phyloP scores from a whole-genome alignment of 306 rosid genomes.

The Lagenaria siceraria region DNA sequence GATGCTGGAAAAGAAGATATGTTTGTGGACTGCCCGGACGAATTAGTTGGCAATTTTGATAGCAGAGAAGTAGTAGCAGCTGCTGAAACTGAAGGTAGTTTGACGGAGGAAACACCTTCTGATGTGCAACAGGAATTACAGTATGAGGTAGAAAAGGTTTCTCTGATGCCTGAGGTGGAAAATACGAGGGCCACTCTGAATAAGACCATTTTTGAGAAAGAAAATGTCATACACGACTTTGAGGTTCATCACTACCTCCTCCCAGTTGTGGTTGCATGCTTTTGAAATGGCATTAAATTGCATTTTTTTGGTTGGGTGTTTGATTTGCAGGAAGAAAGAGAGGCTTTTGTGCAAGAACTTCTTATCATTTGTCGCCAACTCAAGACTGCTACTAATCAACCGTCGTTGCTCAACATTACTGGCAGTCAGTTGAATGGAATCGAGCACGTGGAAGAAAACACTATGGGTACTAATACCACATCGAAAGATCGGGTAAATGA shows the following conservation, averaged over 20 bases:
- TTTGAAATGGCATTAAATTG: not conserved
- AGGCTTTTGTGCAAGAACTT: slow-evolving; percentile 31
- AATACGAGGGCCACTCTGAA: slow-evolving; percentile 22
- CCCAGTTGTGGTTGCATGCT: not conserved
- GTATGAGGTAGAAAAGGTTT: slow-evolving; percentile 22
- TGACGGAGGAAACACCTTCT: slow-evolving; percentile 23
- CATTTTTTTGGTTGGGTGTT: not conserved
- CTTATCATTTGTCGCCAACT: slow-evolving; percentile 39
- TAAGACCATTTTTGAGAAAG: slow-evolving; percentile 29
- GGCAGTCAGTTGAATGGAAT: slow-evolving; percentile 8
- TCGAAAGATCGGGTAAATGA: slow-evolving; percentile 41
- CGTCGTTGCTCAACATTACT: slow-evolving; percentile 1
- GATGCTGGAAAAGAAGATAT: slow-evolving; percentile 59
- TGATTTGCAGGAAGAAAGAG: slow-evolving; percentile 47
- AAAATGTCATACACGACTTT: slow-evolving; percentile 11
- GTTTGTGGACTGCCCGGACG: slow-evolving; percentile 92
- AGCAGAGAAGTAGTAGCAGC: slow-evolving; percentile 23
- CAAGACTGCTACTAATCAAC: slow-evolving; percentile 32
- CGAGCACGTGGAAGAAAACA: slow-evolving; percentile 19
- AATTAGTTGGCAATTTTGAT: slow-evolving; percentile 35
- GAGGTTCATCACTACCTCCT: not conserved
- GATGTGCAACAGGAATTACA: slow-evolving; percentile 6
- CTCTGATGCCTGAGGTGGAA: slow-evolving; percentile 20
- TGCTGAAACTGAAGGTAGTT: slow-evolving; percentile 15
- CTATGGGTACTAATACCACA: slow-evolving; percentile 8